Base-by-base conservation (phyloP, 768 basidiomycete genomes). In the Termitomyces sp. region DNA sequence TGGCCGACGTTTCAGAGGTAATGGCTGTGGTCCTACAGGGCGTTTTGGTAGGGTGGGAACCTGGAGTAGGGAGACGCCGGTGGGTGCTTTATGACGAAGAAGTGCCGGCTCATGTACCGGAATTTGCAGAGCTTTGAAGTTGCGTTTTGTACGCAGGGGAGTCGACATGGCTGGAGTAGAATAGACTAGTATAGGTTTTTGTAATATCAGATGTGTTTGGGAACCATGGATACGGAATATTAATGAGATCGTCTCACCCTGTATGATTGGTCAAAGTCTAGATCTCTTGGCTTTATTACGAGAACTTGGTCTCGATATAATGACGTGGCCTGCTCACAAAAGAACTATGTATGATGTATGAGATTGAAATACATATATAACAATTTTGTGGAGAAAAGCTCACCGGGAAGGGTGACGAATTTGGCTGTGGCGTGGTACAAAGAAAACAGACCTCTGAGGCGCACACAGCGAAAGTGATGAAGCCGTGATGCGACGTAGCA, bases 111-210 rank as follows among this genome's bases (percentile, higher is more conserved):
- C 73, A 36, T 81, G 63, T 59, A 87, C 85, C 63, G 84, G 81
- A 70, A 95, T 86, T 75, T 88, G 85, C 17, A 95, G 84, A 42
- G 82, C 85, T 75, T 93, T 94, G 83, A 92, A 93, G 73, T 95
- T 95, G 66, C 93, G 87, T 74, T 94, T 95, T 80, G 92, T 92
- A 73, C 92, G 88, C 61, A 92, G 81, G 60, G 88, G 84, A 38
- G 58, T 53, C 4, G 66, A 57, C 49, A 59, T 60, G 51, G 50
- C 49, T 25, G 6, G 12, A 7, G 25, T 29, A n/a, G 0, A 14
- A 25, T 29, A 17, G 5, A 36, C n/a, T n/a, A 51, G 34, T 20
- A n/a, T 52, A 20, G 5, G 17, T n/a, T 52, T 53, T 25, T 53
- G 20, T 25, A 38, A 8, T 11, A 38, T 2, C 38, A 20, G 37